phyloP scores from a whole-genome alignment of 257 asterid species.

The Solanum pennellii region DNA sequence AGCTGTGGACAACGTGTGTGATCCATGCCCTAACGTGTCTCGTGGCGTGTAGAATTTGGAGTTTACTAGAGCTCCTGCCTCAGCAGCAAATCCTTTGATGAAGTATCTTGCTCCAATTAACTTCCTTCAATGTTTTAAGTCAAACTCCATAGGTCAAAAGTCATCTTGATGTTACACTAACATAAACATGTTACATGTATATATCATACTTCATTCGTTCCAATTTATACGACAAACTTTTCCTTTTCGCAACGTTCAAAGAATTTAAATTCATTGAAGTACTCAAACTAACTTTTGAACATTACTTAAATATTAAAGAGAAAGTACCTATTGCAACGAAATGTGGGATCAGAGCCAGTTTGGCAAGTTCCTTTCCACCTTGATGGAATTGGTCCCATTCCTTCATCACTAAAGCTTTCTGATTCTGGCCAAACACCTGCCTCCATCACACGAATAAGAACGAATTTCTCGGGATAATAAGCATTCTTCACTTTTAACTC shows the following conservation, averaged over 20 bases:
- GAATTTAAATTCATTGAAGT: background rate
- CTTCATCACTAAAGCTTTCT: slow-evolving; percentile 68
- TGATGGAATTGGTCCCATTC: slow-evolving; percentile 59
- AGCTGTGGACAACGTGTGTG: slow-evolving; percentile 92
- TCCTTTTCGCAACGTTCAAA: background rate
- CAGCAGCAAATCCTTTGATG: slow-evolving; percentile 62
- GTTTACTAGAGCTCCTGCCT: slow-evolving; percentile 43
- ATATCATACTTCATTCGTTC: background rate
- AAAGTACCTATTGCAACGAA: slow-evolving; percentile 67
- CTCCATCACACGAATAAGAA: background rate
- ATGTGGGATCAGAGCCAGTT: slow-evolving; percentile 41
- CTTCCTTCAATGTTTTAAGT: slow-evolving; percentile 32
- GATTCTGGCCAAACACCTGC: slow-evolving; percentile 93
- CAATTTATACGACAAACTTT: background rate
- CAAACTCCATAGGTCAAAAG: background rate
- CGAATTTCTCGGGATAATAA: background rate
- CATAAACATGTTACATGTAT: background rate
- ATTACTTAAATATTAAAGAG: background rate
- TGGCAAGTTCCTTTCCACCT: slow-evolving; percentile 89
- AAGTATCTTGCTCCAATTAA: slow-evolving; percentile 90
- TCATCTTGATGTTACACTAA: background rate
- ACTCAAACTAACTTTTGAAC: background rate
- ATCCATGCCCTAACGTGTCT: slow-evolving; percentile 75
- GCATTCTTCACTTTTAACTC: background rate
- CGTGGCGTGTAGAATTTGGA: slow-evolving; percentile 55